These are phyloP conservation scores for Erythrophleum fordii DNA, from an alignment of 306 rosid species.

Conservation along the genomic window DNA sequence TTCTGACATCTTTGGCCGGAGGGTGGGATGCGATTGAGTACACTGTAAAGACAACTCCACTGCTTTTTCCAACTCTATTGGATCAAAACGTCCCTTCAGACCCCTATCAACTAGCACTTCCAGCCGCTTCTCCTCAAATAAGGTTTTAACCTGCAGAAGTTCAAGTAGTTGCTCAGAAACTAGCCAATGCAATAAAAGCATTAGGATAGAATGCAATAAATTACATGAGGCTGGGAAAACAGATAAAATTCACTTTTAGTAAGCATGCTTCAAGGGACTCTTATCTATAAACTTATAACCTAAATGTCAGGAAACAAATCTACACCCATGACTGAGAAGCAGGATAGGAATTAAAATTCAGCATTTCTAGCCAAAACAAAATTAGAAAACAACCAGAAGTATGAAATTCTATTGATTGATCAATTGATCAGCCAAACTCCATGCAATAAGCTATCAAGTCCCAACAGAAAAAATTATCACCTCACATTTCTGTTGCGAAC, in stretches of 20 bases:
- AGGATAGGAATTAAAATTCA: too few species aligned
- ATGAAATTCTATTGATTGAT: background rate
- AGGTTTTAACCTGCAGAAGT: slow-evolving; percentile 71
- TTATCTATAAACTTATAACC: background rate
- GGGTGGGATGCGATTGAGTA: slow-evolving; percentile 78
- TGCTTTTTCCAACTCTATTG: slow-evolving; percentile 65
- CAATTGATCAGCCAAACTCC: too few species aligned
- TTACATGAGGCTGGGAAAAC: background rate
- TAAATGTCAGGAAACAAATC: background rate
- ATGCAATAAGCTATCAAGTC: background rate
- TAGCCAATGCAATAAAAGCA: background rate
- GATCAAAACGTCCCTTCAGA: slow-evolving; percentile 84
- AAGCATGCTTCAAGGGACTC: background rate
- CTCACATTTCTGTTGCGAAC: too few species aligned
- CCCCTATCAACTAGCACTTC: slow-evolving; percentile 81
- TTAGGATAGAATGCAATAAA: background rate
- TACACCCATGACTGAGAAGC: background rate
- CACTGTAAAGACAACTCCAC: slow-evolving; percentile 80
- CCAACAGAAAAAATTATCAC: too few species aligned
- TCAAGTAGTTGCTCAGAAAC: slow-evolving; percentile 3
- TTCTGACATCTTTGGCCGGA: slow-evolving; percentile 88
- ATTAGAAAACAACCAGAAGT: background rate
- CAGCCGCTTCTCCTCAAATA: slow-evolving; percentile 71
- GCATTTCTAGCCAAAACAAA: background rate
- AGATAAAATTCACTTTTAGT: background rate